Percentiles rank a stretch among this genome's conserved stretches.
These are phyloP conservation scores for Pestalotiopsis sp. DNA, from an alignment of 2,329 filamentous ascomycete species.

Conservation along the genomic window DNA sequence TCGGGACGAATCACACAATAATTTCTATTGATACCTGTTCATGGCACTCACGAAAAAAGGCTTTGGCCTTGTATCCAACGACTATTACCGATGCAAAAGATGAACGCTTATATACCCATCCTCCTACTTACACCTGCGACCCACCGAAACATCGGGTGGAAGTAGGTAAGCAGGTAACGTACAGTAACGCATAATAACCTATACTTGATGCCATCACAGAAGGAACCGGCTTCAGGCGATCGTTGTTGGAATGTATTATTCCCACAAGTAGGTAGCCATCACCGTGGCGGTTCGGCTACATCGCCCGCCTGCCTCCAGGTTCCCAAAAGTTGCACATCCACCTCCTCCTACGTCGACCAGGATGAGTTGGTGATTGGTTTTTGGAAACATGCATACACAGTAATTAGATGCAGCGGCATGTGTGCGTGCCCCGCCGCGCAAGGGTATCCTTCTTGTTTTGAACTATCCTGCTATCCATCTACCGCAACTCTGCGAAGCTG, in stretches of 20 bases:
- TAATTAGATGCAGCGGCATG: neutral
- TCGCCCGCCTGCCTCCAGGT: no score
- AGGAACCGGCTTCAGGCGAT: no score
- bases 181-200: no score
- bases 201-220: no score
- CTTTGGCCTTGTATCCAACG: neutral
- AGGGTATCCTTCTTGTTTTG: neutral
- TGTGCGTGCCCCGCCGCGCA: neutral
- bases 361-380: neutral
- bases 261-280: no score
- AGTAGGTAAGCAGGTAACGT: no score
- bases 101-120: neutral
- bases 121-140: no score
- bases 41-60: neutral
- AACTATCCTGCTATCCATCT: neutral
- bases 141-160: no score
- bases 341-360: neutral
- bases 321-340: neutral
- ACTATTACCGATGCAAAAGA: neutral
- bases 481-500: neutral
- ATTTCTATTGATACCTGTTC: neutral
- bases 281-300: no score
- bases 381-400: neutral
- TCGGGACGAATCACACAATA: neutral
- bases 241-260: no score